Evolutionary conservation across 2,329 filamentous ascomycete species (phyloP).

Genomic region (Penicillium sumatraense): DNA sequence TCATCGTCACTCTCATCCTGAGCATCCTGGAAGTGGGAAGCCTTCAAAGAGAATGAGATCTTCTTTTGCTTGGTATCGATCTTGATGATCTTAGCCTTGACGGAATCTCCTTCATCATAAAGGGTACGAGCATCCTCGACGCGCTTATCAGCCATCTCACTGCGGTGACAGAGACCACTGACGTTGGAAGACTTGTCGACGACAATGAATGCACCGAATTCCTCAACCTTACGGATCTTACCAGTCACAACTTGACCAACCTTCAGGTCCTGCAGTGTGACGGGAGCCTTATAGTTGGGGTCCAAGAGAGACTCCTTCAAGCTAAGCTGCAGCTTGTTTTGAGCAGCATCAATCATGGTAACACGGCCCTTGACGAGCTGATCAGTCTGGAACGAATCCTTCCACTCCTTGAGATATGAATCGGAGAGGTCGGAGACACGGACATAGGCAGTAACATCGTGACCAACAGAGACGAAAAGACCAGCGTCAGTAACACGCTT

Average conservation of each 20-base stretch:
- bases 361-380: constrained; percentile 90
- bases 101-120: constrained; percentile 87
- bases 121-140: constrained; percentile 86
- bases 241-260: constrained; percentile 83
- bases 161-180: constrained; percentile 90
- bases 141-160: constrained; percentile 83
- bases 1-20: constrained; percentile 52
- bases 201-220: constrained; percentile 93
- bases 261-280: constrained; percentile 77
- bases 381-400: constrained; percentile 81
- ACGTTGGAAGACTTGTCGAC: constrained; percentile 86
- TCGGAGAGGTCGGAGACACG: constrained; percentile 89
- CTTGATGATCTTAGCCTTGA: constrained; percentile 87
- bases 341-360: constrained; percentile 68
- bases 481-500: constrained; percentile 89
- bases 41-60: constrained; percentile 89
- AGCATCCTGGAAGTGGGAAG: constrained; percentile 78
- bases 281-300: constrained; percentile 72
- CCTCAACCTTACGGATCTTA: constrained; percentile 89
- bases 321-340: constrained; percentile 79
- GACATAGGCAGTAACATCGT: constrained; percentile 79
- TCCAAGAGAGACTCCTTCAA: constrained; percentile 85
- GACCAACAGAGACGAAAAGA: constrained; percentile 82
- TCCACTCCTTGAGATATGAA: constrained; percentile 93
- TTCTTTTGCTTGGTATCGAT: constrained; percentile 75